phyloP scores from a whole-genome alignment of 495 filamentous ascomycete genomes.

The Penicillium mononematosum region DNA sequence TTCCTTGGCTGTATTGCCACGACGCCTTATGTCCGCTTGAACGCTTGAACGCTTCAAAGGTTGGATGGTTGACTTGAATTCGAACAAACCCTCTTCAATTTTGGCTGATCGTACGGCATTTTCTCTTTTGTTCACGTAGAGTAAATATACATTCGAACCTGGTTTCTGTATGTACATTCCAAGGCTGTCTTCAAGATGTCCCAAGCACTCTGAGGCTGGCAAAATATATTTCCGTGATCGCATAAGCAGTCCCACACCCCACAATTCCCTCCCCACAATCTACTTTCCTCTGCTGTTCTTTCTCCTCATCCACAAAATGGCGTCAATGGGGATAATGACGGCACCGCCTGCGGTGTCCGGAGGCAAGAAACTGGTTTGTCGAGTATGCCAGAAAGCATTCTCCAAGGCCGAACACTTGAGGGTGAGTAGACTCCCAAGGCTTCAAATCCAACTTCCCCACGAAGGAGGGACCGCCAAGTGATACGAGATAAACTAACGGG shows the following conservation, averaged over 20 bases:
- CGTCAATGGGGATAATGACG: slow-evolving; percentile 23
- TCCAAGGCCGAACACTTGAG: slow-evolving; percentile 49
- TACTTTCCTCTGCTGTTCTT: not conserved
- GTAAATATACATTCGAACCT: not conserved
- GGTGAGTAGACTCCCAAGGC: slow-evolving; percentile 24
- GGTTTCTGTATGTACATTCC: not conserved
- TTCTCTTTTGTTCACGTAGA: too few relatives aligned
- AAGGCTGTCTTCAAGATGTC: not conserved
- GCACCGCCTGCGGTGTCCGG: slow-evolving; percentile 14
- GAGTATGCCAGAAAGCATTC: slow-evolving; percentile 45
- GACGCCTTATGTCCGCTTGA: not conserved
- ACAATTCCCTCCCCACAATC: slow-evolving; percentile 25
- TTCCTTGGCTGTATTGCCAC: slow-evolving; percentile 8
- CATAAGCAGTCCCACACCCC: slow-evolving; percentile 16
- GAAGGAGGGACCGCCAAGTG: slow-evolving; percentile 15
- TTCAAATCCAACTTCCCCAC: slow-evolving; percentile 10
- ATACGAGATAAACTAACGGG: slow-evolving; percentile 19
- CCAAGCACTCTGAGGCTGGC: not conserved
- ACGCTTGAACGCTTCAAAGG: not conserved
- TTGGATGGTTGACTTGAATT: not conserved
- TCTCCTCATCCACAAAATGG: slow-evolving; percentile 11
- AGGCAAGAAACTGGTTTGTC: slow-evolving; percentile 40
- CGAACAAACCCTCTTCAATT: not conserved
- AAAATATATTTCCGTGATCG: slow-evolving; percentile 5
- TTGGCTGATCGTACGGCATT: too few relatives aligned